Evolutionary conservation across 75 land plant genomes (phyloP), one percentile per base, ranked within the genome.

Genomic region (Isoetes taiwanensis): DNA sequence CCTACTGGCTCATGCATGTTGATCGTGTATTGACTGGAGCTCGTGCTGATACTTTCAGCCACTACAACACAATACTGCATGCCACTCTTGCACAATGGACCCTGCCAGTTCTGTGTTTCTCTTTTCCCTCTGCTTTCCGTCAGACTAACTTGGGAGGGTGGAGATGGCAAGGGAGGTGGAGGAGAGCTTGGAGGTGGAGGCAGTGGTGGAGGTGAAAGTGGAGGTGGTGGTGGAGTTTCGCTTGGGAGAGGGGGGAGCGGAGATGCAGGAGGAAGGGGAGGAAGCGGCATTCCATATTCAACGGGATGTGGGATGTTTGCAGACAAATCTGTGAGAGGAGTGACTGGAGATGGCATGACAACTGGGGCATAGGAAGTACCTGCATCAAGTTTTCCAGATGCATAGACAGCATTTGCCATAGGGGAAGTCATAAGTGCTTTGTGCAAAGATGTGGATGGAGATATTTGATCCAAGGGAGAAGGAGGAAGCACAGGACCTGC

Each of bases 21-120:
- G 63, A 54, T 56, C 37, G 74, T 55, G 58, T 83, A 87, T 33
- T 73, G 71, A 74, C 96, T 83, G 27, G 61, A 64, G 34, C 69
- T 66, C 0, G 85, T 83, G 14, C 79, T 73, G 63, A 72, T 72
- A 59, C 79, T 79, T n/a, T 52, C 64, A 6, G 87, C 85, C 77
- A 59, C 33, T 32, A 91, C 64, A 42, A 73, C 68, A 41, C 97
- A 87, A 52, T 83, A 87, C 28, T 81, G 78, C 67, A 81, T 72
- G 0, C 97, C 97, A 75, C 97, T 91, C 72, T 91, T 91, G 62
- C 80, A 83, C 38, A 91, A 59, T 39, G 70, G 34, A 2, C 97
- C 97, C 43, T 69, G 72, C 97, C 97, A 91, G 11, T 3, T 19
- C 50, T 19, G 39, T 70, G 80, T 32, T 56, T 55, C 25, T 71